phyloP scores from a whole-genome alignment of 2,329 filamentous ascomycete species.

The Ceratocystis lukuohia region DNA sequence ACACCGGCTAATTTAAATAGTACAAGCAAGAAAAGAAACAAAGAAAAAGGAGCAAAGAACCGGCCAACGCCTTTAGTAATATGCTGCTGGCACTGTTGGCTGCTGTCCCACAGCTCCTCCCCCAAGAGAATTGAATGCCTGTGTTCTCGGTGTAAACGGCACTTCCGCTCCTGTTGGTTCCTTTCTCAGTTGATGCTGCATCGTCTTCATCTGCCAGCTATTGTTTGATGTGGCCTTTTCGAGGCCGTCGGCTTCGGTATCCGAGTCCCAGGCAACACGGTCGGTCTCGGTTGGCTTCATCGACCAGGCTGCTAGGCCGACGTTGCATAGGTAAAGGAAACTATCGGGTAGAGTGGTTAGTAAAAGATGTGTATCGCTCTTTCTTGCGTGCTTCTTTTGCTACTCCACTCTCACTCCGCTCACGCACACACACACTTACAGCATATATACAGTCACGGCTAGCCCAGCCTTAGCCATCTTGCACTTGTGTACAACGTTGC shows the following conservation, averaged over 20 bases:
- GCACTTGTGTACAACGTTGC: slow-evolving; percentile 45
- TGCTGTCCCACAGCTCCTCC: slow-evolving; percentile 18
- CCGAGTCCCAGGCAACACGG: slow-evolving; percentile 29
- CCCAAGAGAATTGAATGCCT: slow-evolving; percentile 52
- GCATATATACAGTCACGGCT: slow-evolving; percentile 50
- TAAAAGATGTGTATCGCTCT: neutral
- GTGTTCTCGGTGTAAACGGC: slow-evolving; percentile 52
- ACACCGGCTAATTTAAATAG: neutral
- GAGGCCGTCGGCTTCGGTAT: slow-evolving; percentile 31
- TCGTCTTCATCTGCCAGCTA: slow-evolving; percentile 45
- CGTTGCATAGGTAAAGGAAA: slow-evolving; percentile 15
- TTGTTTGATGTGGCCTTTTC: slow-evolving; percentile 24
- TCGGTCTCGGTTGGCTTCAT: slow-evolving; percentile 44
- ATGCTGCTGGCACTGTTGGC: slow-evolving; percentile 25
- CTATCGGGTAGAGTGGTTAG: slow-evolving; percentile 6
- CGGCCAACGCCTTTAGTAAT: slow-evolving; percentile 32
- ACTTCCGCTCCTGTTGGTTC: slow-evolving; percentile 21
- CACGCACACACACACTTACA: slow-evolving; percentile 38
- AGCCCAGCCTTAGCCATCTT: slow-evolving; percentile 54
- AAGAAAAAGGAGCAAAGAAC: slow-evolving; percentile 9
- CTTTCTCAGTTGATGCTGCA: slow-evolving; percentile 27
- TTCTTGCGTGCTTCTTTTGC: no score
- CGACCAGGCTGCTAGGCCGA: slow-evolving; percentile 42
- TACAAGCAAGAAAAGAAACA: neutral
- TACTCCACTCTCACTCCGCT: no score